Evolutionary conservation across 116 monocot genomes (phyloP), one percentile per base, ranked within the genome.

Genomic region (Zostera marina): DNA sequence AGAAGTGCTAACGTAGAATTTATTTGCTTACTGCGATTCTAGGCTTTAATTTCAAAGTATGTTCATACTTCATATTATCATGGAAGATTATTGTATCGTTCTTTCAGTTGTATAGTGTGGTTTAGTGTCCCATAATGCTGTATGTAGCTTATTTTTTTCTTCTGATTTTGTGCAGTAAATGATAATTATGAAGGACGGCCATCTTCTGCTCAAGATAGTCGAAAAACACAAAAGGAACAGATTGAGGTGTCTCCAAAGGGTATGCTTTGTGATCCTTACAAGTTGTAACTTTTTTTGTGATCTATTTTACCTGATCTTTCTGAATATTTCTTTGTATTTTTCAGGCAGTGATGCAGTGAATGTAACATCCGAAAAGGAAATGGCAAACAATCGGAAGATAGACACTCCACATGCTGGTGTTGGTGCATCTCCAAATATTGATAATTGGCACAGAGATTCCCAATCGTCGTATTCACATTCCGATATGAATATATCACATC

Each of bases 151-250:
- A 17, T 51, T 9, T 20, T 51, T 51, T 16, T 21, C n/a, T 47
- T 21, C 51, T 51, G 41, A 16, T 41, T 17, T 16, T 41, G 16
- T 58, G 41, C 41, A 32, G 47, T 38, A 88, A 80, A 83, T 71
- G 73, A 83, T 68, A 77, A 61, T 66, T 81, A 70, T 32, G 72
- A 75, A 22, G 69, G 66, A 14, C 77, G 63, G 11, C 77, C 88
- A 58, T 25, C 66, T 47, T 83, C 80, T 55, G 77, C 77, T 48
- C 70, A 72, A 54, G 73, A 73, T 53, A 54, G 42, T 64, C 62
- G 60, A 16, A 22, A 41, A 45, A 40, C 39, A 38, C 70, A 53
- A 41, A 79, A 74, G 17, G 78, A 79, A 62, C 42, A 22, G 19
- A 21, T 63, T 22, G 70, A 72, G 42, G 15, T 44, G 58, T 46